Percentiles rank a stretch among this genome's conserved stretches.
Evolutionary conservation across 257 asterid genomes (phyloP).

Genomic region (Rehmannia glutinosa): DNA sequence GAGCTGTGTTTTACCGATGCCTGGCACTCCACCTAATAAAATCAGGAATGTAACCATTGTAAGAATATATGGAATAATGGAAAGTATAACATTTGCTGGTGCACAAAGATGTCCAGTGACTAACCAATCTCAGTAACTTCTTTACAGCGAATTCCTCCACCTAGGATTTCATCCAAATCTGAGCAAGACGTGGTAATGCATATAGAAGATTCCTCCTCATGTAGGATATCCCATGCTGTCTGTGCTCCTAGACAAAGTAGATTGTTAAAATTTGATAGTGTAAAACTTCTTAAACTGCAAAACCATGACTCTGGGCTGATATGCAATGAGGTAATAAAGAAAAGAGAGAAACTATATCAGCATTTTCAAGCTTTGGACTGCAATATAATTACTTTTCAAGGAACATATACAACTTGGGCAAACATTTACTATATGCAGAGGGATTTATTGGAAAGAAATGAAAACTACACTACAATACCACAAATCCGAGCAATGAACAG

Average conservation of each 20-base stretch:
- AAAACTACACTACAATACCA: too few relatives aligned
- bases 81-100: neutral
- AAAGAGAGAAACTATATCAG: too few relatives aligned
- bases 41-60: conserved; percentile 16
- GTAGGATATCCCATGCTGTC: conserved; percentile 94
- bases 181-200: conserved; percentile 83
- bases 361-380: too few relatives aligned
- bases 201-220: conserved; percentile 62
- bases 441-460: too few relatives aligned
- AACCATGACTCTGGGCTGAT: too few relatives aligned
- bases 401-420: too few relatives aligned
- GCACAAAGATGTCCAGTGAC: conserved; percentile 15
- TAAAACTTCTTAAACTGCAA: too few relatives aligned
- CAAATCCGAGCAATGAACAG: too few relatives aligned
- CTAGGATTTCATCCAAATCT: conserved; percentile 74
- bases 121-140: conserved; percentile 97
- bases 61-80: conserved; percentile 11
- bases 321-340: too few relatives aligned
- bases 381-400: too few relatives aligned
- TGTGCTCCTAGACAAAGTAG: conserved; percentile 57
- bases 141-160: conserved; percentile 87
- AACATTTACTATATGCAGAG: too few relatives aligned
- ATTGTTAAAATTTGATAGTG: neutral
- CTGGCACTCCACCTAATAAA: conserved; percentile 92
- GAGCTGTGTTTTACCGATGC: conserved; percentile 93